Evolutionary conservation across 352 stramenopile genomes (phyloP).

Genomic region (Hyaloperonospora brassicae): DNA sequence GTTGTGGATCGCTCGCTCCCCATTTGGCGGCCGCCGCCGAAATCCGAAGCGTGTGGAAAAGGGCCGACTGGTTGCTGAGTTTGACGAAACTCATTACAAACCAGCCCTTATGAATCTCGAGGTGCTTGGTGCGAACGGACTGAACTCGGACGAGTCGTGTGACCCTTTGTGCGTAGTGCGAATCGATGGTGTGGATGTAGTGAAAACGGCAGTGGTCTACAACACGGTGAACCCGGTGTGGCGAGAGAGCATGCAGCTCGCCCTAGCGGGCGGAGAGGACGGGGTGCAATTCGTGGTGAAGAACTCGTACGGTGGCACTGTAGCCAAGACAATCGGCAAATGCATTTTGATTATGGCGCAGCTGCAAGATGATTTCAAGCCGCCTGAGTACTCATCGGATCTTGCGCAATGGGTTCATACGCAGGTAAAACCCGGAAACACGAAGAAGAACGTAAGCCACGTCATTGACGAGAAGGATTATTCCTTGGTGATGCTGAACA

Average conservation of each 20-base stretch:
- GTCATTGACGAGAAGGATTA: conserved; percentile 73
- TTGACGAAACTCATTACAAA: conserved; percentile 56
- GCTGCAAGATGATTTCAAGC: conserved; percentile 70
- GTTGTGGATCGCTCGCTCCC: conserved; percentile 60
- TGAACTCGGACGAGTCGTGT: conserved; percentile 69
- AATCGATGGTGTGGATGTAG: conserved; percentile 54
- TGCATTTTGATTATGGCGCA: conserved; percentile 63
- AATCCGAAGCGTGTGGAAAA: conserved; percentile 63
- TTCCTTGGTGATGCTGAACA: conserved; percentile 53
- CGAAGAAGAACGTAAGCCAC: conserved; percentile 79
- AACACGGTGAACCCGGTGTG: conserved; percentile 80
- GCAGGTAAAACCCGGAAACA: conserved; percentile 63
- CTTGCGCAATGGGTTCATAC: conserved; percentile 77
- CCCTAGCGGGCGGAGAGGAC: conserved; percentile 40
- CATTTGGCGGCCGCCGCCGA: conserved; percentile 67
- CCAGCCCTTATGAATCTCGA: conserved; percentile 52
- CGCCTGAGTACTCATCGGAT: conserved; percentile 61
- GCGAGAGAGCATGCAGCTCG: conserved; percentile 65
- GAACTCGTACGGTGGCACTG: conserved; percentile 71
- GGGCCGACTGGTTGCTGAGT: conserved; percentile 63
- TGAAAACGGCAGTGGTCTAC: conserved; percentile 75
- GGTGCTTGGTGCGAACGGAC: conserved; percentile 57
- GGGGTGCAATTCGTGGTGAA: conserved; percentile 77
- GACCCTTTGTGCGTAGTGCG: conserved; percentile 71
- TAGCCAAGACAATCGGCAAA: conserved; percentile 76